Evolutionary conservation across 345 rosid genomes (phyloP).

Genomic region (Cardamine occulta): DNA sequence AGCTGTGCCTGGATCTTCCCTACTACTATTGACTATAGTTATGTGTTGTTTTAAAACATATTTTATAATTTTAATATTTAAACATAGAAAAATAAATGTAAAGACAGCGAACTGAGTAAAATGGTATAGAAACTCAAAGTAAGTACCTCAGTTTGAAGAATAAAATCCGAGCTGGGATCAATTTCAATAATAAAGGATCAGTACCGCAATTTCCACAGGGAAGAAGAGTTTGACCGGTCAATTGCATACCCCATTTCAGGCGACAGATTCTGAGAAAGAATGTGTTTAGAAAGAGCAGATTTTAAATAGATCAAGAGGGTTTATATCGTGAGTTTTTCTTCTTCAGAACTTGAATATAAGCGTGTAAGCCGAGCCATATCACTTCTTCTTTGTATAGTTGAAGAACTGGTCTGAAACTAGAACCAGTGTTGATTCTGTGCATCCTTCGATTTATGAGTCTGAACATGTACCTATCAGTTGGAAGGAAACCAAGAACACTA

Average conservation of each 20-base stretch:
- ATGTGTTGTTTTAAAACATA: conserved; percentile 1
- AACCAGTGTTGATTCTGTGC: conserved; percentile 39
- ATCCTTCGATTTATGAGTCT: conserved; percentile 59
- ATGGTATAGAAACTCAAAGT: neutral
- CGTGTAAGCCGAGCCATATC: conserved; percentile 77
- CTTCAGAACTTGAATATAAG: conserved; percentile 61
- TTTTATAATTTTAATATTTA: neutral
- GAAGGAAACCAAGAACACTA: conserved; percentile 4
- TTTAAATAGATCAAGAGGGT: conserved; percentile 51
- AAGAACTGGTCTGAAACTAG: conserved; percentile 47
- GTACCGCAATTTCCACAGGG: conserved; percentile 67
- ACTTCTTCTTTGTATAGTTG: conserved; percentile 59
- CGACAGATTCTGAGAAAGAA: conserved; percentile 42
- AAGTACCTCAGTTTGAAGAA: neutral
- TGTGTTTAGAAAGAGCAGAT: conserved; percentile 48
- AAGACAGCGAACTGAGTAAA: neutral
- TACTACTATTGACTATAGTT: neutral
- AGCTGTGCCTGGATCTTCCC: conserved; percentile 26
- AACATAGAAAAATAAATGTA: neutral
- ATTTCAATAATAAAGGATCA: conserved; percentile 27
- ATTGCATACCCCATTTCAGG: conserved; percentile 56
- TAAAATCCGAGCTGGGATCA: neutral
- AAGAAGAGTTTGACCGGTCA: conserved; percentile 65
- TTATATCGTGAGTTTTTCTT: conserved; percentile 65
- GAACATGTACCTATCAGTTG: conserved; percentile 56